These are phyloP conservation scores for Uncinocarpus reesii DNA, from an alignment of 2,329 filamentous ascomycete species.

Conservation along the genomic window DNA sequence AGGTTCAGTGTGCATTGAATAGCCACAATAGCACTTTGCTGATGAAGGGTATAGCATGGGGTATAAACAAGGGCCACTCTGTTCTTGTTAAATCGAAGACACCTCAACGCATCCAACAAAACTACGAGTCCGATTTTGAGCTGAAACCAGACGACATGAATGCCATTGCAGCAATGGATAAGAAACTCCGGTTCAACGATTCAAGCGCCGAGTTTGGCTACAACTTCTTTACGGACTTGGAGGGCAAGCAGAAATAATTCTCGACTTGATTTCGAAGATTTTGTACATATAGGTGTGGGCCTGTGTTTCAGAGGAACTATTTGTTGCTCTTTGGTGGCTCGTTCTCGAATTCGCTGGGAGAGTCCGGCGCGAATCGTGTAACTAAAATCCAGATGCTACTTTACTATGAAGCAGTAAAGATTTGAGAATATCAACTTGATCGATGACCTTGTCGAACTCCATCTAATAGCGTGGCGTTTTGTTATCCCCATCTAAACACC, in stretches of 20 bases:
- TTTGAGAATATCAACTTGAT: too few relatives aligned
- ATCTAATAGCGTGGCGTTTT: too few relatives aligned
- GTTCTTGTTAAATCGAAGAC: slow-evolving; percentile 47
- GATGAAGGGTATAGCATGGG: slow-evolving; percentile 38
- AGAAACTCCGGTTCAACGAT: slow-evolving; percentile 54
- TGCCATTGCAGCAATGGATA: slow-evolving; percentile 47
- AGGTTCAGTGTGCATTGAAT: slow-evolving; percentile 10
- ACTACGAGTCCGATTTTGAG: slow-evolving; percentile 47
- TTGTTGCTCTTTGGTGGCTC: too few relatives aligned
- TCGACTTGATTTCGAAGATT: too few relatives aligned
- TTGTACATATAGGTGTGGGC: too few relatives aligned
- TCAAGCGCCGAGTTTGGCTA: slow-evolving; percentile 47
- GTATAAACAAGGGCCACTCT: slow-evolving; percentile 41
- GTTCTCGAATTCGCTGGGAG: too few relatives aligned
- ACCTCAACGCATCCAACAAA: slow-evolving; percentile 34
- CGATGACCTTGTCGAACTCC: too few relatives aligned
- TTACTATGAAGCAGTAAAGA: too few relatives aligned
- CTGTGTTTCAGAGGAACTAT: too few relatives aligned
- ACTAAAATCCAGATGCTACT: too few relatives aligned
- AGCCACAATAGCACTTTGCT: slow-evolving; percentile 2
- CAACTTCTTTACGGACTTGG: slow-evolving; percentile 49
- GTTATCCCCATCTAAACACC: too few relatives aligned
- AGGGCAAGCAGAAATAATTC: slow-evolving; percentile 39
- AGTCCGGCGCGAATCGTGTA: too few relatives aligned
- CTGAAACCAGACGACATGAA: slow-evolving; percentile 48